A percentile compares a stretch with the other conserved stretches of the same genome.
Conservation (phyloP, 116 monocot genomes). For the Zostera marina region DNA sequence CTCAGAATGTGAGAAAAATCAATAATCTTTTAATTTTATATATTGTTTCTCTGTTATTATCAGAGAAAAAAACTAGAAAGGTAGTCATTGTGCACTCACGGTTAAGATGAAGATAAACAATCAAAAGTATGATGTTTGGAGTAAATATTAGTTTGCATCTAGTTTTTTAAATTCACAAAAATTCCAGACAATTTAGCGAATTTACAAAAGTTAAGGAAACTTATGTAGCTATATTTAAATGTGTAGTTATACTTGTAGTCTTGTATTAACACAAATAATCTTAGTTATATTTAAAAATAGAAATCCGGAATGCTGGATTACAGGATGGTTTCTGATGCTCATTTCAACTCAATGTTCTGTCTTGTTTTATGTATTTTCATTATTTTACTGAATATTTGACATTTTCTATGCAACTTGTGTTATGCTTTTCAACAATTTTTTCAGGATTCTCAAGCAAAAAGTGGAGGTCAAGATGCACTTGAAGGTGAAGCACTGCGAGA, state of each 20-base stretch:
- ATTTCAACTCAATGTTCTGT: neutral
- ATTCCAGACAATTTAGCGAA: too few species aligned
- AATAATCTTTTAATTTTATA: neutral
- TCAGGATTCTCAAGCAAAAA: constrained; percentile 66
- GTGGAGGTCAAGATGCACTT: constrained; percentile 31
- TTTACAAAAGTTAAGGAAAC: too few species aligned
- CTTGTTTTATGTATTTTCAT: neutral
- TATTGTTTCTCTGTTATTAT: too few species aligned
- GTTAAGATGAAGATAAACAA: too few species aligned
- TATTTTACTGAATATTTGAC: neutral
- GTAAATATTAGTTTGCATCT: too few species aligned
- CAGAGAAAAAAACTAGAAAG: too few species aligned
- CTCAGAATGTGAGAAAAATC: constrained; percentile 58
- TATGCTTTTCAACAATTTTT: constrained; percentile 1
- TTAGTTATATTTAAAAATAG: neutral
- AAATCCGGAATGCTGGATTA: neutral
- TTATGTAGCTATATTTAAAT: too few species aligned
- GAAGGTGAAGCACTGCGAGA: constrained; percentile 28
- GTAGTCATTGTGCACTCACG: too few species aligned
- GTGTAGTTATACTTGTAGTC: neutral
- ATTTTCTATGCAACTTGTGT: neutral
- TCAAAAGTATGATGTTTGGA: too few species aligned
- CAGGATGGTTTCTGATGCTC: neutral
- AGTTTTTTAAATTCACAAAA: too few species aligned
- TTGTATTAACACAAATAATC: neutral